Percentiles rank a stretch among this genome's conserved stretches.
Conservation (phyloP, 257 asterid species). For the Thymus quinquecostatus region DNA sequence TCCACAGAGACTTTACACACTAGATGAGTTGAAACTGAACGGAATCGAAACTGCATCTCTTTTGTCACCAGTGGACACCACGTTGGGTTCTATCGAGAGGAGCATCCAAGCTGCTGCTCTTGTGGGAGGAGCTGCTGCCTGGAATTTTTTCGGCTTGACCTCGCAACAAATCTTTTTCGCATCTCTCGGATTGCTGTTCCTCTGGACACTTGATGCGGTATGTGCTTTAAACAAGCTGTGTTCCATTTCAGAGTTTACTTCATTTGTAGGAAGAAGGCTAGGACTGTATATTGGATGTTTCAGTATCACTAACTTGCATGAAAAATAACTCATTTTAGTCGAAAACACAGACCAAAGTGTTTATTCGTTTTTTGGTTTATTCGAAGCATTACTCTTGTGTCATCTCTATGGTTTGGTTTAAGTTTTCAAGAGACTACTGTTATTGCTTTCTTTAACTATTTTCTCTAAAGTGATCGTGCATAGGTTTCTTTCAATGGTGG, state of each 20-base stretch:
- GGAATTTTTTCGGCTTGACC: slow-evolving; percentile 56
- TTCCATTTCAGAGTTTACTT: not conserved
- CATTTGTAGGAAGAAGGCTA: not conserved
- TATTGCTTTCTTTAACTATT: slow-evolving; percentile 37
- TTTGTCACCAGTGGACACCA: slow-evolving; percentile 78
- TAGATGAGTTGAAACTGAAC: slow-evolving; percentile 86
- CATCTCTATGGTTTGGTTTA: not conserved
- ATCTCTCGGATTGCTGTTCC: slow-evolving; percentile 71
- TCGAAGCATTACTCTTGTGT: not conserved
- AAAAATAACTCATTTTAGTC: not conserved
- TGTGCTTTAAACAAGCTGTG: slow-evolving; percentile 39
- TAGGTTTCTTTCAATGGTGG: slow-evolving; percentile 89
- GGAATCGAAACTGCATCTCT: slow-evolving; percentile 79
- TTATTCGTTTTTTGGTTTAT: not conserved
- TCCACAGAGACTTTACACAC: slow-evolving; percentile 92
- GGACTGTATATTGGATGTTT: not conserved
- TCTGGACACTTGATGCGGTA: slow-evolving; percentile 92
- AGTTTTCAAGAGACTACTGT: not conserved
- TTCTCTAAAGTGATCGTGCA: slow-evolving; percentile 45
- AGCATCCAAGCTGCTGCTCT: slow-evolving; percentile 70
- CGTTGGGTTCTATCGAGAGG: slow-evolving; percentile 75
- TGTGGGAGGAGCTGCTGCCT: slow-evolving; percentile 71
- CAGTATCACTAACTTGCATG: not conserved
- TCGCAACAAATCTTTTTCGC: slow-evolving; percentile 62
- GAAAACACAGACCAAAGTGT: not conserved